Evolutionary conservation across 768 basidiomycete species (phyloP), one percentile per base, ranked within the genome.

Genomic region (Suillus cothurnatus): DNA sequence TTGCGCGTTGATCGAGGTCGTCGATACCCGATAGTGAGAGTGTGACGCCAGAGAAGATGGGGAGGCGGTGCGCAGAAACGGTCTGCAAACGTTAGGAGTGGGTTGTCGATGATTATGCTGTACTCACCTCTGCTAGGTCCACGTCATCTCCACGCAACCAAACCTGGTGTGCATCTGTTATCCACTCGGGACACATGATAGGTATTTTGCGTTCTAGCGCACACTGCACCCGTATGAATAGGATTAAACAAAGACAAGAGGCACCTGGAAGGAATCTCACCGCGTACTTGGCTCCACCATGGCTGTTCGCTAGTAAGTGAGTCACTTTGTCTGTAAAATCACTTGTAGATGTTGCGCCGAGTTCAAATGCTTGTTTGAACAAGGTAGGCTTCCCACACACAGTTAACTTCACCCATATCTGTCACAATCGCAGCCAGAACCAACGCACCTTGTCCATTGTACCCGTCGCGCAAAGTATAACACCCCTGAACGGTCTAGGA

Each of bases 291-390:
- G 90, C 85, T 26, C 94, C 88, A 4, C 92, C 92, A 71, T 92
- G 89, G n/a, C 81, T 82, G n/a, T 77, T 79, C 0, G 95, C 93
- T 49, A 98, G 82, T 26, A 98, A 84, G 80, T 97, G 95, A 0
- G 94, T 96, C n/a, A 93, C 90, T 55, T 82, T 81, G 72, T 94
- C 90, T 0, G 94, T 98, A 67, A 97, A 88, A 58, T 92, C 89
- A 38, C 78, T 84, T 19, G 86, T 82, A 52, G 85, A 82, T 4
- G 77, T 78, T 32, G 93, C 95, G 14, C 95, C 95, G 17, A 97
- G 88, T 69, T 95, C 90, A 28, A 85, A 78, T 0, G 92, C 93
- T 71, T 92, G 86, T 66, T 87, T 88, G 72, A 92, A 92, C 39
- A 96, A 68, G 2, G 84, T 82, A 0, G 86, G 82, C 94, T 95